phyloP scores from a whole-genome alignment of 2,329 filamentous ascomycete species.

The Intubia oerlemansii region DNA sequence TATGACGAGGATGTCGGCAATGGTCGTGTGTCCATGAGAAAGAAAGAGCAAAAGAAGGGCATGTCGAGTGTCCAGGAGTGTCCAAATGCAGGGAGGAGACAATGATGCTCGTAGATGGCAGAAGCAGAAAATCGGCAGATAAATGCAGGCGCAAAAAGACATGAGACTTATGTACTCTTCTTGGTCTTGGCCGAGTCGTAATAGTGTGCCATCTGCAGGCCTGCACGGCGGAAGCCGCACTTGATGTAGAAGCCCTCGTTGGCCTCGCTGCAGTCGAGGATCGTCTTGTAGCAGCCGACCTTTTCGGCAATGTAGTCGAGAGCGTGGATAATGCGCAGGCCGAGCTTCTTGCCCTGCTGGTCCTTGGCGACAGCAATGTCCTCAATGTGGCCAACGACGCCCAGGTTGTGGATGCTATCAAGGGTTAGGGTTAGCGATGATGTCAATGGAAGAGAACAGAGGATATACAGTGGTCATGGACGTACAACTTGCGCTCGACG shows the following conservation, averaged over 20 bases:
- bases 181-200: conserved; percentile 33
- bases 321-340: conserved; percentile 79
- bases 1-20: too few relatives aligned
- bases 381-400: conserved; percentile 84
- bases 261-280: conserved; percentile 85
- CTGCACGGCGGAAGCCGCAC: conserved; percentile 83
- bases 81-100: too few relatives aligned
- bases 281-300: conserved; percentile 91
- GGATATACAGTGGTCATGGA: too few relatives aligned
- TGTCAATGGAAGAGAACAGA: background rate
- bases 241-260: conserved; percentile 98
- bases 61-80: too few relatives aligned
- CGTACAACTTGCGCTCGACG: conserved; percentile 84
- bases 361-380: conserved; percentile 91
- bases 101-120: too few relatives aligned
- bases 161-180: conserved; percentile 5
- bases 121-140: too few relatives aligned
- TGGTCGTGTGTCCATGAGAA: too few relatives aligned
- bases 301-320: conserved; percentile 73
- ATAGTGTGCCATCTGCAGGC: conserved; percentile 93
- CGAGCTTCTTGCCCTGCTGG: conserved; percentile 94
- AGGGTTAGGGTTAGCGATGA: too few relatives aligned
- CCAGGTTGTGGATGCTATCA: conserved; percentile 53
- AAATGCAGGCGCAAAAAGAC: too few relatives aligned
- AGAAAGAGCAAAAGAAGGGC: too few relatives aligned